These are phyloP conservation scores for Tubosaeta brunneosetosa DNA, from an alignment of 768 basidiomycete species.

Conservation along the genomic window DNA sequence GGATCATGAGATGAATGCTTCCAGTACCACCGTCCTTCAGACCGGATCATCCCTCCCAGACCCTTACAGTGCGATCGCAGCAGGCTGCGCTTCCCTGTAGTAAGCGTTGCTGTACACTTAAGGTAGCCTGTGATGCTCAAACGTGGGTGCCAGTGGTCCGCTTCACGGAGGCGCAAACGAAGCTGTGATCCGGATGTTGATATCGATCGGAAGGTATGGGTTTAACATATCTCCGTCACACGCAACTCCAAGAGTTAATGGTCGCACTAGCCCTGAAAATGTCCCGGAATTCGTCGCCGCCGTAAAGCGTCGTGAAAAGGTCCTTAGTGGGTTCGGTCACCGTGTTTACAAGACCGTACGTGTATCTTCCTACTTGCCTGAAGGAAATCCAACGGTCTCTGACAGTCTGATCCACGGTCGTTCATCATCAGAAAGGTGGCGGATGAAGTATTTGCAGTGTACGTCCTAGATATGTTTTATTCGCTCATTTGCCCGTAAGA, in stretches of 20 bases:
- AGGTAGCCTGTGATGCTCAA: not conserved
- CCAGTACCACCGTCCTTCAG: constrained; percentile 80
- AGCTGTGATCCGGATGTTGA: constrained; percentile 91
- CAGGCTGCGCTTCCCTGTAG: constrained; percentile 88
- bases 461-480: constrained; percentile 21
- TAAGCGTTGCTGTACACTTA: constrained; percentile 33
- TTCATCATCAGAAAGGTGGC: constrained; percentile 89
- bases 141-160: constrained; percentile 16
- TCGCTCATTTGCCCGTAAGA: not conserved
- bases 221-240: not conserved
- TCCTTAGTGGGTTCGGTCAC: constrained; percentile 88
- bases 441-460: constrained; percentile 89
- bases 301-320: constrained; percentile 84
- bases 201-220: constrained; percentile 75
- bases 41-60: constrained; percentile 87
- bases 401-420: constrained; percentile 82
- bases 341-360: constrained; percentile 73
- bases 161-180: constrained; percentile 79
- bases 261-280: constrained; percentile 59
- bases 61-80: constrained; percentile 84
- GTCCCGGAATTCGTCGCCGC: constrained; percentile 82
- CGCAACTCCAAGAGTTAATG: not conserved
- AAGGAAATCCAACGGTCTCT: not conserved
- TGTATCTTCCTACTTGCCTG: not conserved
- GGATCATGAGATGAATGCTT: constrained; percentile 89